These are phyloP conservation scores for Monosporascus sp. DNA, from an alignment of 2,329 filamentous ascomycete species.

Conservation along the genomic window DNA sequence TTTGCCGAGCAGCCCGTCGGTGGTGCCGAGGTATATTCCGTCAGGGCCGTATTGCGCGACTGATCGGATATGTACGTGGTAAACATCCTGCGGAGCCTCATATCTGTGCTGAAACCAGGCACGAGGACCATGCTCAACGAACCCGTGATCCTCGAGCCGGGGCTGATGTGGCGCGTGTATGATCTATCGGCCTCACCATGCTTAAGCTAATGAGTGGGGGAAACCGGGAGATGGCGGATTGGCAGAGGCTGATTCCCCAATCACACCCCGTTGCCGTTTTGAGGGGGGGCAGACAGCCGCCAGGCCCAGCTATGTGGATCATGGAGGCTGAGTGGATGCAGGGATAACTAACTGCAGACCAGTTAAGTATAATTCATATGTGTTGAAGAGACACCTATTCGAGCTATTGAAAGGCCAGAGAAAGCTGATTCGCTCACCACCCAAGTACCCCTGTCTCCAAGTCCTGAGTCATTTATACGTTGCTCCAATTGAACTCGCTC, in stretches of 20 bases:
- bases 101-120: slow-evolving; percentile 34
- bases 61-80: slow-evolving; percentile 35
- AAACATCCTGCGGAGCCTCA: slow-evolving; percentile 28
- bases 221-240: slow-evolving; percentile 8
- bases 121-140: slow-evolving; percentile 26
- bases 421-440: too few species aligned
- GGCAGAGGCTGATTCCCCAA: slow-evolving; percentile 1
- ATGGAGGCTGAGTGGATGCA: background rate
- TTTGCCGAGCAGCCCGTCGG: slow-evolving; percentile 31
- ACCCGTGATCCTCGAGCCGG: slow-evolving; percentile 1
- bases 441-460: too few species aligned
- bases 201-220: slow-evolving; percentile 1
- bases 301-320: slow-evolving; percentile 1
- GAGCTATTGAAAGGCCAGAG: too few species aligned
- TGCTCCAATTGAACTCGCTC: too few species aligned
- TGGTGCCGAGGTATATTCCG: slow-evolving; percentile 36
- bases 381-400: too few species aligned
- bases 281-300: slow-evolving; percentile 1
- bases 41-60: slow-evolving; percentile 41
- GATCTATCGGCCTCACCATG: slow-evolving; percentile 5
- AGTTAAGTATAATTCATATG: too few species aligned
- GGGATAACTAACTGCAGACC: background rate
- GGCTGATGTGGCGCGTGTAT: background rate
- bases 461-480: too few species aligned
- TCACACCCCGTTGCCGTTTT: slow-evolving; percentile 6